Evolutionary conservation across 768 basidiomycete species (phyloP), one percentile per base, ranked within the genome.

Genomic region (Mycena pura): DNA sequence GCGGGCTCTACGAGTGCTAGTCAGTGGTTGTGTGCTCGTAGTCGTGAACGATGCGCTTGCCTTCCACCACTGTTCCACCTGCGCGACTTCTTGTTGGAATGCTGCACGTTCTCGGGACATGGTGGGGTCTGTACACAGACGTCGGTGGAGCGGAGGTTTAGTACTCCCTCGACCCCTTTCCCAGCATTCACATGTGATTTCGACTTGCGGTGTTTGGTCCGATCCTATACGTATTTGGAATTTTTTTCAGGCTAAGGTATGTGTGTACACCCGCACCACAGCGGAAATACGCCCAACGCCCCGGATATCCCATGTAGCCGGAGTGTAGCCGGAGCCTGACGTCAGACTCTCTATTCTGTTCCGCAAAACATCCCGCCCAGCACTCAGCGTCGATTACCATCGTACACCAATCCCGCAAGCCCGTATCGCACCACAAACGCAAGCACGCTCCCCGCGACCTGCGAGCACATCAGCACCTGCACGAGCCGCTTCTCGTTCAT

Each of bases 51-150:
- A n/a, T n/a, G 66, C 41, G 66, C 80, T 50, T 66, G 94, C 96
- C 87, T 93, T 92, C 87, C 91, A 97, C 93, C 95, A 98, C 57
- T 85, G 78, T 77, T 97, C 91, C 66, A 97, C 89, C 67, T 90
- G 77, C 27, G 87, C 87, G 57, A 97, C 92, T 75, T 99, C 93
- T 32, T 86, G 81, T 39, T 86, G 82, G 77, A 96, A 96, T 55
- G 78, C 80, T 46, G 83, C 80, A 76, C 84, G 83, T 77, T 93
- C 91, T 73, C 75, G 74, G 68, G 86, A 77, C 90, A 91, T 91
- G 63, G 52, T 77, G 55, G 56, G n/a, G n/a, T n/a, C n/a, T n/a
- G n/a, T n/a, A n/a, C n/a, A n/a, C n/a, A n/a, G n/a, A n/a, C n/a
- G n/a, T n/a, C n/a, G 54, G 51, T 24, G 57, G 38, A 57, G 61